Conservation (phyloP, 202 grass and related monocot species). For the Eragrostis tef region DNA sequence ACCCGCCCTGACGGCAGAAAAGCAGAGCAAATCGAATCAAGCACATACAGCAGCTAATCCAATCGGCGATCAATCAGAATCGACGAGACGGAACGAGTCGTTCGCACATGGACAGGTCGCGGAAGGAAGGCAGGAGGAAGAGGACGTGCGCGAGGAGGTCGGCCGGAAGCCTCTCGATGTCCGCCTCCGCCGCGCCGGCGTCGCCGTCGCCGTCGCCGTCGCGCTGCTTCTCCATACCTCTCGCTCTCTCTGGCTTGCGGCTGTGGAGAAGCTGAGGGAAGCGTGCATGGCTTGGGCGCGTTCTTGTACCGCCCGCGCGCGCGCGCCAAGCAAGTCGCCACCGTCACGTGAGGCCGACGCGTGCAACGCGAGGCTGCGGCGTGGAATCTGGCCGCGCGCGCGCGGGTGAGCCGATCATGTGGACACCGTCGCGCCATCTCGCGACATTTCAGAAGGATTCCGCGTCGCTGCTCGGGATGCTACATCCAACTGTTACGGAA, state of each 20-base stretch:
- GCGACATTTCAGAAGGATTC: neutral
- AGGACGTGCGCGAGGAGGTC: constrained; percentile 79
- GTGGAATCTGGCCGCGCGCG: constrained; percentile 12
- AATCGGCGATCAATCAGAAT: neutral
- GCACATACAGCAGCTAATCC: neutral
- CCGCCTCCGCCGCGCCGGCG: constrained; percentile 30
- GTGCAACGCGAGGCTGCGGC: constrained; percentile 14
- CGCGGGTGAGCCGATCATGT: constrained; percentile 3
- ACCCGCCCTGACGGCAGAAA: constrained; percentile 52
- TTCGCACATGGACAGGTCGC: constrained; percentile 71
- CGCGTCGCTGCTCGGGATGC: neutral
- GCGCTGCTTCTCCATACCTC: neutral
- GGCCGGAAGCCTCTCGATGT: constrained; percentile 69
- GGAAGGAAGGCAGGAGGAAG: constrained; percentile 74
- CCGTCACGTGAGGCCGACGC: constrained; percentile 29
- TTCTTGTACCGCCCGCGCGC: constrained; percentile 28
- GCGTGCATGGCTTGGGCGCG: too few relatives aligned
- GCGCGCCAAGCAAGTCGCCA: neutral
- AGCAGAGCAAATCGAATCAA: neutral
- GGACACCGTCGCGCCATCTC: constrained; percentile 41
- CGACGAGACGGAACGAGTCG: neutral
- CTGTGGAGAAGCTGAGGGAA: neutral
- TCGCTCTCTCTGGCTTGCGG: neutral
- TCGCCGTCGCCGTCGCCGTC: neutral
- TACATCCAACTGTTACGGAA: constrained; percentile 16